A percentile compares a stretch with the other conserved stretches of the same genome.
phyloP scores from a whole-genome alignment of 768 basidiomycete genomes.

The Gymnopilus dilepis region DNA sequence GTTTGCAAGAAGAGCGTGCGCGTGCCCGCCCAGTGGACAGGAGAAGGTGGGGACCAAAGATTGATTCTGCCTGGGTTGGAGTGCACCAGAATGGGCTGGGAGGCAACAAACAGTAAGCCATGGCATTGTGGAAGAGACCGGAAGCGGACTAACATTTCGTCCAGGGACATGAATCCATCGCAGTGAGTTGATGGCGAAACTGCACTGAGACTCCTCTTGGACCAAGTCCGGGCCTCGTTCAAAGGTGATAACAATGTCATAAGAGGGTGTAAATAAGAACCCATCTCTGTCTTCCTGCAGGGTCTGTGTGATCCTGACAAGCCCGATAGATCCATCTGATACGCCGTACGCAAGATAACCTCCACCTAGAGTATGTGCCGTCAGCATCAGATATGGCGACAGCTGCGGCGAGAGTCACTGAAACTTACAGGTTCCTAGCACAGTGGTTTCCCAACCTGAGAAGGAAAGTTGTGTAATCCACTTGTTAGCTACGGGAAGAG shows the following conservation, averaged over 20 bases:
- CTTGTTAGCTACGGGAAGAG: conserved; percentile 50
- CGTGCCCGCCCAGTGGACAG: conserved; percentile 51
- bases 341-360: conserved; percentile 62
- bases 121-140: background rate
- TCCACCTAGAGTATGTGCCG: conserved; percentile 45
- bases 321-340: conserved; percentile 61
- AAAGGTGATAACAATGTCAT: conserved; percentile 37
- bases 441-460: conserved; percentile 54
- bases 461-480: conserved; percentile 73
- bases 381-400: background rate
- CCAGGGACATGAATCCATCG: conserved; percentile 54
- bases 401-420: background rate
- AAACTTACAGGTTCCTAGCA: conserved; percentile 45
- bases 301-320: conserved; percentile 58
- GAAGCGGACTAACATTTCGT: conserved; percentile 40
- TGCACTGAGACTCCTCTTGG: conserved; percentile 40
- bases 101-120: background rate
- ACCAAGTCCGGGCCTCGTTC: conserved; percentile 34
- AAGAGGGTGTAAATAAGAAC: conserved; percentile 38
- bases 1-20: conserved; percentile 48
- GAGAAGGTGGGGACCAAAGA: conserved; percentile 52
- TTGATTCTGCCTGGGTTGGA: conserved; percentile 64
- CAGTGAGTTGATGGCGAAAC: conserved; percentile 54
- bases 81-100: conserved; percentile 62
- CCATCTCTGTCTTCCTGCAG: conserved; percentile 33